A percentile compares a stretch with the other conserved stretches of the same genome.
Evolutionary conservation across 2,329 filamentous ascomycete genomes (phyloP).

Genomic region (Thermoascus crustaceus): DNA sequence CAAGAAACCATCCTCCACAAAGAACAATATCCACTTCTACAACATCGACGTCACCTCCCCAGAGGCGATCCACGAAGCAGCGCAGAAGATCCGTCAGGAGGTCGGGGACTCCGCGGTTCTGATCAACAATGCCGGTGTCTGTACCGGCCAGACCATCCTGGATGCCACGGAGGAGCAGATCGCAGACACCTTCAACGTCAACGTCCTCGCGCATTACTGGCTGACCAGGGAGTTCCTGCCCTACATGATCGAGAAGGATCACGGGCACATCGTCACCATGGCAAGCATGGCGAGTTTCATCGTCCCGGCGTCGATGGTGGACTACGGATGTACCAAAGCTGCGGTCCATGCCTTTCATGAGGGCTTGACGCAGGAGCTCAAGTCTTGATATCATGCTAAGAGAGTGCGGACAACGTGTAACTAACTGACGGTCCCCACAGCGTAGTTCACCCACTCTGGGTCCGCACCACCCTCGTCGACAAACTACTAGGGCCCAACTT

Average conservation of each 20-base stretch:
- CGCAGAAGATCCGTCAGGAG: constrained; percentile 29
- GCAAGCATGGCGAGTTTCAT: constrained; percentile 47
- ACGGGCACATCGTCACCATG: constrained; percentile 51
- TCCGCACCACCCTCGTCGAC: constrained; percentile 41
- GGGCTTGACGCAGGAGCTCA: constrained; percentile 33
- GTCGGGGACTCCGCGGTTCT: constrained; percentile 40
- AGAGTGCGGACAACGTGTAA: constrained; percentile 34
- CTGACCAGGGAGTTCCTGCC: constrained; percentile 47
- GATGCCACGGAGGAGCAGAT: constrained; percentile 38
- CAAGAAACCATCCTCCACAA: constrained; percentile 19
- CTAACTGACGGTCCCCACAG: constrained; percentile 13
- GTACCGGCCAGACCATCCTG: constrained; percentile 40
- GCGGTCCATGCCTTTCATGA: constrained; percentile 49
- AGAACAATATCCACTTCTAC: constrained; percentile 30
- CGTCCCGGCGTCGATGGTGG: constrained; percentile 40
- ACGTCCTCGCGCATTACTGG: constrained; percentile 44
- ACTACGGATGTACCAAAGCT: constrained; percentile 47
- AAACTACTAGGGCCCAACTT: constrained; percentile 24
- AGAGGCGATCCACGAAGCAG: constrained; percentile 23
- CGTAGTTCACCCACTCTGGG: constrained; percentile 35
- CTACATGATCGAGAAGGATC: constrained; percentile 42
- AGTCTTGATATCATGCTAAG: constrained; percentile 27
- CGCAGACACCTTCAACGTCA: constrained; percentile 45
- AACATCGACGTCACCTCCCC: constrained; percentile 30
- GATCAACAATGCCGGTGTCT: constrained; percentile 46